Percentiles rank a stretch among this genome's conserved stretches.
These are phyloP conservation scores for Bathelium albidoporum DNA, from an alignment of 495 filamentous ascomycete species.

Conservation along the genomic window DNA sequence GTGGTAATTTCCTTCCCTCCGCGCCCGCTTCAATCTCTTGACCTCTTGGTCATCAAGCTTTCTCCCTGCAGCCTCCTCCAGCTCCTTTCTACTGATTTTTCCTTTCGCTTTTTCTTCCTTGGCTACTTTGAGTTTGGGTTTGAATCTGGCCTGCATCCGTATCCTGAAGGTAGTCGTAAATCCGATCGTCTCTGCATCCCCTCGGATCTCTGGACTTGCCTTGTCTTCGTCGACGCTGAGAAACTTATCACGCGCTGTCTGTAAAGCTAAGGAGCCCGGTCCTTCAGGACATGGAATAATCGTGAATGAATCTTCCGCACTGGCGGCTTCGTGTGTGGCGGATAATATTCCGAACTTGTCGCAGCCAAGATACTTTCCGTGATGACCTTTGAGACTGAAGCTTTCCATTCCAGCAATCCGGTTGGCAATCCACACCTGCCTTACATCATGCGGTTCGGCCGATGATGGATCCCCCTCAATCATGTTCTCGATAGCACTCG, in stretches of 20 bases:
- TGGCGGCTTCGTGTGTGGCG: conserved; percentile 70
- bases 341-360: conserved; percentile 72
- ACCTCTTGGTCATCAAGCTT: conserved; percentile 78
- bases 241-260: conserved; percentile 28
- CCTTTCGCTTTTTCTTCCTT: conserved; percentile 73
- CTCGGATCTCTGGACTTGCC: conserved; percentile 53
- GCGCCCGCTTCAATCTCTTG: conserved; percentile 65
- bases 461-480: conserved; percentile 64
- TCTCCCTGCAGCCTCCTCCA: conserved; percentile 73
- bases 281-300: conserved; percentile 24
- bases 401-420: conserved; percentile 69
- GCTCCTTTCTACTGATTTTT: conserved; percentile 76
- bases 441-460: conserved; percentile 86
- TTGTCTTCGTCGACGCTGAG: conserved; percentile 29
- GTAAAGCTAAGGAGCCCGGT: conserved; percentile 23
- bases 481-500: conserved; percentile 69
- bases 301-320: conserved; percentile 67
- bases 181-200: conserved; percentile 60
- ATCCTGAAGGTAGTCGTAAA: conserved; percentile 72
- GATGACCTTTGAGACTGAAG: conserved; percentile 75
- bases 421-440: conserved; percentile 92
- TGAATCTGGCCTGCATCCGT: conserved; percentile 90
- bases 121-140: conserved; percentile 63
- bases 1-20: conserved; percentile 82
- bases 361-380: conserved; percentile 77